Evolutionary conservation across 2,329 filamentous ascomycete genomes (phyloP).

Genomic region (Calonectria leucothoes): DNA sequence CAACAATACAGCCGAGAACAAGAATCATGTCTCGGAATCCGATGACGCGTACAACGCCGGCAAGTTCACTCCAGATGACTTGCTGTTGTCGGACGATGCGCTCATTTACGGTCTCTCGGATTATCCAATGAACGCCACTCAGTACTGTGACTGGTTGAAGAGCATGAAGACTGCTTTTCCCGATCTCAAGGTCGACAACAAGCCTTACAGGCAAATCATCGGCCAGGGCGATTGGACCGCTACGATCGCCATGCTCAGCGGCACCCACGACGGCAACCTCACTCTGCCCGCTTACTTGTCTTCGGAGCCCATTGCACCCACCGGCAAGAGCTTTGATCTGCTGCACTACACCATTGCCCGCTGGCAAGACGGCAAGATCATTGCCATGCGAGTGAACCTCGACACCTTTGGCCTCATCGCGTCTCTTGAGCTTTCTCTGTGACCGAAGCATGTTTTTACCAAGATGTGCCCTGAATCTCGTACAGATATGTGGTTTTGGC

Average conservation of each 20-base stretch:
- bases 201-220: neutral
- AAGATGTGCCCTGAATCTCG: neutral
- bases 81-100: neutral
- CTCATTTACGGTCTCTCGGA: neutral
- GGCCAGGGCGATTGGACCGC: slow-evolving; percentile 11
- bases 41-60: neutral
- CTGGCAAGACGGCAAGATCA: neutral
- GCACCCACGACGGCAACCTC: neutral
- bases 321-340: neutral
- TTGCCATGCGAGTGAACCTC: neutral
- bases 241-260: neutral
- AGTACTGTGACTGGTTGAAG: neutral
- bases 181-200: neutral
- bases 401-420: neutral
- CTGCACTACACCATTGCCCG: slow-evolving; percentile 5
- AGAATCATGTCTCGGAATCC: neutral
- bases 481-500: neutral
- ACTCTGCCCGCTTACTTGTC: neutral
- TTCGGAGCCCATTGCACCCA: neutral
- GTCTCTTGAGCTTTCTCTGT: neutral
- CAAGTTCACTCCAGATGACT: neutral
- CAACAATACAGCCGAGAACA: neutral
- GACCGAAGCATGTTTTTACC: neutral
- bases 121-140: neutral
- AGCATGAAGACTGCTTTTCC: neutral